Percentiles rank a stretch among this genome's conserved stretches.
Conservation (phyloP, 495 filamentous ascomycete genomes). For the Penicillium bialowiezense region DNA sequence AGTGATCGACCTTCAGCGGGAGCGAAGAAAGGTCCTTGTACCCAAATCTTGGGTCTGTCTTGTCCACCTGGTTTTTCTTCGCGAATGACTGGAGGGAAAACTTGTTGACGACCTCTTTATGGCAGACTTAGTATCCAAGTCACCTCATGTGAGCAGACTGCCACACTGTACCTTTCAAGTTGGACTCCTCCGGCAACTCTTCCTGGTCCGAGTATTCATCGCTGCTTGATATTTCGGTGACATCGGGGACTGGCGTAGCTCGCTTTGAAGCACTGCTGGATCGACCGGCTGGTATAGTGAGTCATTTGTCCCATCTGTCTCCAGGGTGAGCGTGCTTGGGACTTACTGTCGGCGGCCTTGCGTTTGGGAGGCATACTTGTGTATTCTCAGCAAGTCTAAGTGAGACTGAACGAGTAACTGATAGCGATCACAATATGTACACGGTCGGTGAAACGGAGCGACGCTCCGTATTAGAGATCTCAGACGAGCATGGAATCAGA, state of each 20-base stretch:
- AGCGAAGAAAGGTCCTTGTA: conserved; percentile 80
- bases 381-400: background rate
- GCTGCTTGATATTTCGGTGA: conserved; percentile 63
- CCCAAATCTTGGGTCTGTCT: conserved; percentile 54
- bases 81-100: conserved; percentile 58
- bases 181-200: conserved; percentile 44
- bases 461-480: conserved; percentile 13
- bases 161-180: conserved; percentile 49
- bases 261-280: conserved; percentile 60
- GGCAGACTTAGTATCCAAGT: conserved; percentile 17
- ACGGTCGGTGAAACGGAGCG: conserved; percentile 11
- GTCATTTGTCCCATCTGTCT: conserved; percentile 11
- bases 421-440: background rate
- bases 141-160: conserved; percentile 38
- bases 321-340: background rate
- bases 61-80: conserved; percentile 33
- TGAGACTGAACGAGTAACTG: background rate
- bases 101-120: conserved; percentile 59
- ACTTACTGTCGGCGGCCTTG: conserved; percentile 62
- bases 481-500: conserved; percentile 24
- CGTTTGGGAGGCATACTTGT: conserved; percentile 69
- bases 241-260: conserved; percentile 65
- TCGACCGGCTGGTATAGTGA: conserved; percentile 48
- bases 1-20: conserved; percentile 81
- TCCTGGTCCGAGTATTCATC: conserved; percentile 68